Base-by-base conservation (phyloP, 768 basidiomycete species). In the Kondoa malvinella region DNA sequence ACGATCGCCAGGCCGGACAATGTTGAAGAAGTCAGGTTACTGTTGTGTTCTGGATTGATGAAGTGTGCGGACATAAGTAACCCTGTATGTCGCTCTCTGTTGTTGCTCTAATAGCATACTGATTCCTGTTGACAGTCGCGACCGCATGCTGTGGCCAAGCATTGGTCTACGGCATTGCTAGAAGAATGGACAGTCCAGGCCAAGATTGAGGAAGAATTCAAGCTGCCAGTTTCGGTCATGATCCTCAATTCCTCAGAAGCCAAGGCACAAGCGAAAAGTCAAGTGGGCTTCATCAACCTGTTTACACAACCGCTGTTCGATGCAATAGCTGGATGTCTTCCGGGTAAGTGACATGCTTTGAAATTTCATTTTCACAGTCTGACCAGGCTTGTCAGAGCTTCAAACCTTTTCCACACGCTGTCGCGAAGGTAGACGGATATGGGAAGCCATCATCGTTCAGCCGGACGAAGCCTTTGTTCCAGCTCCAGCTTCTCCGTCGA, bases 31-130 rank as follows among this genome's bases (percentile, higher is more conserved):
- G 82, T 85, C 66, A 81, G 87, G 72, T 80, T 87, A 29, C 77
- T 94, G 65, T 77, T 91, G 27, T 94, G 89, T 75, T 91, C 96
- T 74, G 87, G 88, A 1, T 79, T 99, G 64, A 85, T 99, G 76
- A 97, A 99, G 78, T 95, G 92, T 74, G 92, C 94, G 21, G 95
- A 99, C 78, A 97, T 99, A 74, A 92, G 89, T 76, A 99, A 99
- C 76, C 94, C 95, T 17, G 92, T 95, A 76, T 71, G 92, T 83
- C 16, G 21, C 26, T n/a, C 27, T n/a, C 1, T 27, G 33, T 3
- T 21, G n/a, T 16, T 8, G 63, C 57, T 34, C 12, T 26, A 8
- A 25, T n/a, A 25, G 29, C 58, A 26, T 32, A 25, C 61, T n/a
- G 4, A 56, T 29, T 50, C 65, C 29, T 66, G 14, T 65, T 67